phyloP scores from a whole-genome alignment of 352 stramenopile genomes.

The Globisporangium mamillatum region DNA sequence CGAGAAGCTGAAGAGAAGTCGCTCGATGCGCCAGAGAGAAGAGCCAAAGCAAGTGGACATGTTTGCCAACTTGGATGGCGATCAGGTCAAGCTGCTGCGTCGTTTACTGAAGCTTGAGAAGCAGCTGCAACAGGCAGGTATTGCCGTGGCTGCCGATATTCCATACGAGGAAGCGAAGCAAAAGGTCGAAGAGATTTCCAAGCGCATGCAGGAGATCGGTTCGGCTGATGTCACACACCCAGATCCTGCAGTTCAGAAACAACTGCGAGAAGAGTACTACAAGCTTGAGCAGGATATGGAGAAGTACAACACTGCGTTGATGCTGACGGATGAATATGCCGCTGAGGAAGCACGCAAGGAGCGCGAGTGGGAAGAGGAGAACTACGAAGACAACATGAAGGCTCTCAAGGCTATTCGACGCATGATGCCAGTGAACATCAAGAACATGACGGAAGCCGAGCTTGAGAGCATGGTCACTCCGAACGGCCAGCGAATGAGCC shows the following conservation, averaged over 20 bases:
- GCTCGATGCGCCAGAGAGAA: slow-evolving; percentile 45
- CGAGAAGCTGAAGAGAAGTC: slow-evolving; percentile 72
- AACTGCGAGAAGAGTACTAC: slow-evolving; percentile 92
- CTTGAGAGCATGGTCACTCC: slow-evolving; percentile 62
- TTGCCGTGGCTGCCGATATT: slow-evolving; percentile 91
- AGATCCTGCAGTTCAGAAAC: slow-evolving; percentile 73
- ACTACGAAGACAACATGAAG: slow-evolving; percentile 82
- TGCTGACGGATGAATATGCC: slow-evolving; percentile 92
- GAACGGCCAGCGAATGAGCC: slow-evolving; percentile 74
- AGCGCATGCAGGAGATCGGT: slow-evolving; percentile 90
- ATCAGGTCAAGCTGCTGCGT: slow-evolving; percentile 78
- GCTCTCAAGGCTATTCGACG: slow-evolving; percentile 87
- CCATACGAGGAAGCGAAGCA: slow-evolving; percentile 90
- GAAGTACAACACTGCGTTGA: slow-evolving; percentile 91
- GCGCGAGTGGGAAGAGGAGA: slow-evolving; percentile 90
- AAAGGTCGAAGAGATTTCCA: slow-evolving; percentile 90
- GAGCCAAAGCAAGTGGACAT: slow-evolving; percentile 58
- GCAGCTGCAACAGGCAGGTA: slow-evolving; percentile 80
- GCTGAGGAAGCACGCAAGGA: slow-evolving; percentile 90
- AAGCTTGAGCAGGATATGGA: slow-evolving; percentile 93
- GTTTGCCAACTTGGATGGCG: slow-evolving; percentile 67
- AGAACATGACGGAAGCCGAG: slow-evolving; percentile 88
- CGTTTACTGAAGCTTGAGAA: slow-evolving; percentile 83
- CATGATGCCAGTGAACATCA: slow-evolving; percentile 92
- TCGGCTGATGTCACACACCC: slow-evolving; percentile 88